Percentiles rank a stretch among this genome's conserved stretches.
phyloP scores from a whole-genome alignment of 805 yeast species.

The Yamadazyma ubonensis region DNA sequence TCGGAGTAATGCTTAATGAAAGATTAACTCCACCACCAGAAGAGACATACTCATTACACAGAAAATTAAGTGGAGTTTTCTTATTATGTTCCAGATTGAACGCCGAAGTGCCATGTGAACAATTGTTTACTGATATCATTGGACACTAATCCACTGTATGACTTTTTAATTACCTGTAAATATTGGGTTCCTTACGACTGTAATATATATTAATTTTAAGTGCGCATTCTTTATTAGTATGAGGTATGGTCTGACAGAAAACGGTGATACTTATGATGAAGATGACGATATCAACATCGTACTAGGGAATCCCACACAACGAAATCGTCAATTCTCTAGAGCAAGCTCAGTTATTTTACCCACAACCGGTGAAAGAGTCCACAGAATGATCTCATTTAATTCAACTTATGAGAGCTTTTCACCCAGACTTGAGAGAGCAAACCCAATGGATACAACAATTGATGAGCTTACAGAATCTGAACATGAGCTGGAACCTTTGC shows the following conservation, averaged over 20 bases:
- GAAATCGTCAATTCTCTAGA: slow-evolving; percentile 12
- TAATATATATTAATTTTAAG: slow-evolving; percentile 2
- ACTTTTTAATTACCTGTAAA: neutral
- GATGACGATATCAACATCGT: slow-evolving; percentile 12
- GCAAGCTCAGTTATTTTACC: slow-evolving; percentile 40
- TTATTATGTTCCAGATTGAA: slow-evolving; percentile 81
- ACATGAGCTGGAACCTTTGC: slow-evolving; percentile 4
- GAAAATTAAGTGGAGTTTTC: slow-evolving; percentile 93
- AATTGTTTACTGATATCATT: slow-evolving; percentile 73
- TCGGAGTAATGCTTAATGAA: slow-evolving; percentile 86
- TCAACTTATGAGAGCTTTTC: slow-evolving; percentile 21
- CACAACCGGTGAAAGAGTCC: slow-evolving; percentile 38
- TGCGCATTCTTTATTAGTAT: neutral
- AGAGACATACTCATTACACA: slow-evolving; percentile 93
- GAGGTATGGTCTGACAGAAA: slow-evolving; percentile 6
- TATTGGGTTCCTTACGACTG: slow-evolving; percentile 4
- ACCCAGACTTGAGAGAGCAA: slow-evolving; percentile 1
- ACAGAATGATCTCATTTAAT: slow-evolving; percentile 28
- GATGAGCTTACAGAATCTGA: slow-evolving; percentile 4
- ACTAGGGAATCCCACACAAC: slow-evolving; percentile 13
- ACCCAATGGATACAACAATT: neutral
- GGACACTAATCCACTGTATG: slow-evolving; percentile 31
- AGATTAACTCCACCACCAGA: slow-evolving; percentile 97
- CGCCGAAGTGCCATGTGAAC: slow-evolving; percentile 79
- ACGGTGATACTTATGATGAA: slow-evolving; percentile 1